Evolutionary conservation across 352 stramenopile genomes (phyloP), one percentile per base, ranked within the genome.

Genomic region (Phytophthora idaei): DNA sequence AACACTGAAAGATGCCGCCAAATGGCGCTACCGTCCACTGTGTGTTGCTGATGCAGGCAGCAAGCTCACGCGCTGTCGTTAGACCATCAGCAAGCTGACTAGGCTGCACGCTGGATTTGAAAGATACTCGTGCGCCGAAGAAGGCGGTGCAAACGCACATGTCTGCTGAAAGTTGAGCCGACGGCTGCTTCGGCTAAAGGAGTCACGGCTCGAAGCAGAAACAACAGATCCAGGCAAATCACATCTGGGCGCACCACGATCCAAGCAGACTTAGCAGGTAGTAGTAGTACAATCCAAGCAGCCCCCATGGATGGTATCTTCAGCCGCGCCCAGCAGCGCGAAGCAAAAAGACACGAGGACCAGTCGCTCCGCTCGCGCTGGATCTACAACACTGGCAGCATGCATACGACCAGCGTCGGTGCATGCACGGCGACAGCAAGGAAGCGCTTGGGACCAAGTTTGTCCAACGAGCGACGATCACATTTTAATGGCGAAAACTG

Each of bases 151-250:
- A 65, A 64, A 31, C 46, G 31, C 34, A 14, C 50, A 15, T 29
- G 49, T 29, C 49, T 25, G n/a, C 27, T 31, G 41, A 11, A 57
- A 32, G 32, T 64, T 57, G 57, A 57, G 42, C 5, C 7, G 21
- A 42, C 28, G 27, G 36, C 44, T 71, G 57, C 51, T 72, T 68
- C 44, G 58, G 51, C 29, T 50, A 53, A 29, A 64, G 25, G 36
- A 65, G 55, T 36, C 55, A 42, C 49, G 36, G 12, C 17, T 64
- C 34, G 21, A 69, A 59, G 58, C 58, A 52, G 55, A 52, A 60
- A 15, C 52, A 57, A 17, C 61, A 61, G 57, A 71, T 67, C 51
- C 41, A 6, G 31, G 4, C 32, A 21, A 56, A 59, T 15, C 44
- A 45, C 29, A 11, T 4, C 64, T 64, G 37, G 64, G 21, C 64